phyloP scores from a whole-genome alignment of 2,329 filamentous ascomycete species.

The Cytospora chrysosperma region DNA sequence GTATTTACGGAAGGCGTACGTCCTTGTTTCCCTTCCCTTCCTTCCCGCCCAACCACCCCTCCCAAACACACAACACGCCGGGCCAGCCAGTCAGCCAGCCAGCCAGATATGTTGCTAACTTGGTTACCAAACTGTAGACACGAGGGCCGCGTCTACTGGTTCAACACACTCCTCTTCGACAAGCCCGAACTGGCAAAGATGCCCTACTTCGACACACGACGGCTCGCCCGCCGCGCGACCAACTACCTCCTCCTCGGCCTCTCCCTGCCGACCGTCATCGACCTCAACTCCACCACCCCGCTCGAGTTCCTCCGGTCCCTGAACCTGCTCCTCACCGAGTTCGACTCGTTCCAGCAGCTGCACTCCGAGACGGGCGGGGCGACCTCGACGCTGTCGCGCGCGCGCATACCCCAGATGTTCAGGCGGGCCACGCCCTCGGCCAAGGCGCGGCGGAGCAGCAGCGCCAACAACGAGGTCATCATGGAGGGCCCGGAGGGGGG shows the following conservation, averaged over 20 bases:
- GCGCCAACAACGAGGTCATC: constrained; percentile 40
- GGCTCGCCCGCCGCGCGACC: constrained; percentile 84
- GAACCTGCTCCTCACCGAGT: constrained; percentile 83
- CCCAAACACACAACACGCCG: background rate
- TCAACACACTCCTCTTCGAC: constrained; percentile 93
- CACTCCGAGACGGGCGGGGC: constrained; percentile 74
- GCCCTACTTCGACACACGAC: constrained; percentile 81
- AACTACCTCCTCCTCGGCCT: constrained; percentile 92
- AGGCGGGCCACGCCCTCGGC: constrained; percentile 59
- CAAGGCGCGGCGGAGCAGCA: constrained; percentile 57
- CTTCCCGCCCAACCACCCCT: background rate
- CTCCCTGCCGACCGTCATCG: constrained; percentile 84
- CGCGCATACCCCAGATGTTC: constrained; percentile 81
- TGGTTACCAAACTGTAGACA: constrained; percentile 61
- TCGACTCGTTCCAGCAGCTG: constrained; percentile 87
- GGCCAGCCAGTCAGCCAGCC: too few species aligned
- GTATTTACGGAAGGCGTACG: constrained; percentile 88
- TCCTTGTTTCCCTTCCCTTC: constrained; percentile 25
- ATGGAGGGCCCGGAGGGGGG: constrained; percentile 29
- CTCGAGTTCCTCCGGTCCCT: constrained; percentile 85
- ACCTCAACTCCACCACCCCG: constrained; percentile 77
- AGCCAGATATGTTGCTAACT: background rate
- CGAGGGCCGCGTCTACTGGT: constrained; percentile 94
- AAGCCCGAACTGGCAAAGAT: constrained; percentile 76
- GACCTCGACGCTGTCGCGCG: constrained; percentile 69